Conservation (phyloP, 495 filamentous ascomycete species). For the Diplogelasinospora grovesii region DNA sequence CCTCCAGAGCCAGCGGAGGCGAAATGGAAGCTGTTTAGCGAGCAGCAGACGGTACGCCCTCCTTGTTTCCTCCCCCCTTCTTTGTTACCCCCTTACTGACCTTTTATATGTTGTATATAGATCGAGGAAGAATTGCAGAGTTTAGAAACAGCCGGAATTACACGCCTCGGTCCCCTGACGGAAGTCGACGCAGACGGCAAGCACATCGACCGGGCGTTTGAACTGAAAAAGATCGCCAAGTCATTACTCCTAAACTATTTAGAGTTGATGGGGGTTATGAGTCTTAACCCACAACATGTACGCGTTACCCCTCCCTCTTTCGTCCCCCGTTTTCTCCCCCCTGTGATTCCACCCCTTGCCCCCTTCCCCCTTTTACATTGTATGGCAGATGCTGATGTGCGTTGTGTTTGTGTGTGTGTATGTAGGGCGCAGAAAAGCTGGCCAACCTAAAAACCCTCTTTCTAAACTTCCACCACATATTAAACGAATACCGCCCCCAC, state of each 20-base stretch:
- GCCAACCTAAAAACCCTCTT: slow-evolving; percentile 70
- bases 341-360: neutral
- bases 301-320: slow-evolving; percentile 1
- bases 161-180: slow-evolving; percentile 56
- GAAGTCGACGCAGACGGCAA: slow-evolving; percentile 37
- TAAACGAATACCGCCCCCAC: slow-evolving; percentile 94
- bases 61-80: neutral
- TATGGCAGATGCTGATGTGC: too few species aligned
- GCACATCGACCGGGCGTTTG: slow-evolving; percentile 60
- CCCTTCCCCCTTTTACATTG: neutral
- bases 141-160: slow-evolving; percentile 61
- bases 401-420: too few species aligned
- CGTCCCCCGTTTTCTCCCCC: slow-evolving; percentile 7
- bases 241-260: slow-evolving; percentile 80
- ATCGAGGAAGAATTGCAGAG: slow-evolving; percentile 59
- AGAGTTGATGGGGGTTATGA: slow-evolving; percentile 66
- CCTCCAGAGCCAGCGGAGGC: slow-evolving; percentile 66
- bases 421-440: slow-evolving; percentile 53
- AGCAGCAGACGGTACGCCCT: slow-evolving; percentile 51
- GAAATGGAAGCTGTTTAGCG: slow-evolving; percentile 69
- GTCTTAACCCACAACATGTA: slow-evolving; percentile 53
- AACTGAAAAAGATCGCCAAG: slow-evolving; percentile 72
- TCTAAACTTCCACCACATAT: slow-evolving; percentile 80
- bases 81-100: slow-evolving; percentile 1
- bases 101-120: slow-evolving; percentile 18